Evolutionary conservation across 139 green algal species (phyloP).

Genomic region (Axilococcus clingmanii): DNA sequence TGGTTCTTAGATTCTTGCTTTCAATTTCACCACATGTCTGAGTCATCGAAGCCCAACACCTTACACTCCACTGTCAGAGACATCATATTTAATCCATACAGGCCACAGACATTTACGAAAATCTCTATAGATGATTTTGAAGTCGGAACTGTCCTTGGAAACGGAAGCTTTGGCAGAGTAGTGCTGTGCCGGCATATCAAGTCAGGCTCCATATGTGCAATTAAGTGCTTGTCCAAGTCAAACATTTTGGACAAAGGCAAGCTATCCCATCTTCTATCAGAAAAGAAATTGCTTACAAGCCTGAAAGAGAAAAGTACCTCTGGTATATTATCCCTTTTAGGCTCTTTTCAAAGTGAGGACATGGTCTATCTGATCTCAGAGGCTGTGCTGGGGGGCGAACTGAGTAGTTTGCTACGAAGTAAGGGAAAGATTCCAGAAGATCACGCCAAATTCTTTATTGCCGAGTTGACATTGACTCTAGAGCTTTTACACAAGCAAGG

Average conservation of each 20-base stretch:
- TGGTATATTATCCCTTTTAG: conserved; percentile 51
- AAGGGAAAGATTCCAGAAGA: conserved; percentile 30
- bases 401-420: conserved; percentile 54
- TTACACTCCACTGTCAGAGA: too few species aligned
- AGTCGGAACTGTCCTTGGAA: conserved; percentile 48
- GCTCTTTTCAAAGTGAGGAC: conserved; percentile 59
- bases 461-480: conserved; percentile 50
- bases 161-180: conserved; percentile 66
- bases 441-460: conserved; percentile 54
- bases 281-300: conserved; percentile 53
- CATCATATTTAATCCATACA: too few species aligned
- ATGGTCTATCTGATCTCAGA: conserved; percentile 75
- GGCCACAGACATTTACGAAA: too few species aligned
- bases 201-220: conserved; percentile 36
- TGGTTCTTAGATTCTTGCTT: too few species aligned
- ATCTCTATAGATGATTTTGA: conserved; percentile 51
- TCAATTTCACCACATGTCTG: too few species aligned
- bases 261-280: conserved; percentile 57
- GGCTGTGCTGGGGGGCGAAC: conserved; percentile 66
- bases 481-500: conserved; percentile 47
- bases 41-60: too few species aligned
- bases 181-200: conserved; percentile 37
- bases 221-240: conserved; percentile 68
- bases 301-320: conserved; percentile 42
- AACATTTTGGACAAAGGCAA: conserved; percentile 61